phyloP scores from a whole-genome alignment of 1,284 basidiomycete genomes.

The Boletus hoseneyae region DNA sequence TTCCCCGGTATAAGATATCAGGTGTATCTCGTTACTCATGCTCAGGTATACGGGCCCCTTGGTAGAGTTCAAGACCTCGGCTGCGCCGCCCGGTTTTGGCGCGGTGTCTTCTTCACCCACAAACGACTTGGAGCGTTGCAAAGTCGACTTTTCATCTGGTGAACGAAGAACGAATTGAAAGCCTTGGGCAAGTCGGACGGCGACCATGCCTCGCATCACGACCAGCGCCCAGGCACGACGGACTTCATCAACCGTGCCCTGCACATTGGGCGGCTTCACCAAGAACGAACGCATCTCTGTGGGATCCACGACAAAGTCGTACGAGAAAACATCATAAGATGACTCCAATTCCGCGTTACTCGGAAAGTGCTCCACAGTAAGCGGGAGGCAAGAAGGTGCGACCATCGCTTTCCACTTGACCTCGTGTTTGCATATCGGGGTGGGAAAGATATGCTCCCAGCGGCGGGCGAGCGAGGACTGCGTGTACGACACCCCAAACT shows the following conservation, averaged over 20 bases:
- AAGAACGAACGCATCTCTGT: slow-evolving; percentile 80
- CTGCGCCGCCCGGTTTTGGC: slow-evolving; percentile 63
- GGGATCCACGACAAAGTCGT: slow-evolving; percentile 76
- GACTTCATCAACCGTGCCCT: slow-evolving; percentile 51
- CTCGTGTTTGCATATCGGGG: slow-evolving; percentile 75
- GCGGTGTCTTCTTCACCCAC: slow-evolving; percentile 51
- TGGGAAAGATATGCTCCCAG: slow-evolving; percentile 88
- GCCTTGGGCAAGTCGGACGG: slow-evolving; percentile 89
- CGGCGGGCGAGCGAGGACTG: slow-evolving; percentile 73
- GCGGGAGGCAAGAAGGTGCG: slow-evolving; percentile 83
- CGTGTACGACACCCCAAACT: slow-evolving; percentile 50
- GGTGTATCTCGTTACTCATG: slow-evolving; percentile 94
- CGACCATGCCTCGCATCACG: slow-evolving; percentile 93
- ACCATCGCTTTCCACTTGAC: slow-evolving; percentile 92
- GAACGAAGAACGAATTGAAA: slow-evolving; percentile 84
- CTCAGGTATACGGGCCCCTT: slow-evolving; percentile 84
- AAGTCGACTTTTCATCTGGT: slow-evolving; percentile 29
- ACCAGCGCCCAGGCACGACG: slow-evolving; percentile 73
- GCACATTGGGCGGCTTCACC: slow-evolving; percentile 56
- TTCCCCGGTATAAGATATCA: slow-evolving; percentile 84
- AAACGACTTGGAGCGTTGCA: slow-evolving; percentile 56
- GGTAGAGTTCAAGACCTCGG: slow-evolving; percentile 66
- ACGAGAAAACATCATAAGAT: slow-evolving; percentile 79
- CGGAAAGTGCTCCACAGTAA: slow-evolving; percentile 91
- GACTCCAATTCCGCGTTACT: slow-evolving; percentile 71